These are phyloP conservation scores for Crithidia brevicula DNA, from an alignment of 208 protist genomes.

Conservation along the genomic window DNA sequence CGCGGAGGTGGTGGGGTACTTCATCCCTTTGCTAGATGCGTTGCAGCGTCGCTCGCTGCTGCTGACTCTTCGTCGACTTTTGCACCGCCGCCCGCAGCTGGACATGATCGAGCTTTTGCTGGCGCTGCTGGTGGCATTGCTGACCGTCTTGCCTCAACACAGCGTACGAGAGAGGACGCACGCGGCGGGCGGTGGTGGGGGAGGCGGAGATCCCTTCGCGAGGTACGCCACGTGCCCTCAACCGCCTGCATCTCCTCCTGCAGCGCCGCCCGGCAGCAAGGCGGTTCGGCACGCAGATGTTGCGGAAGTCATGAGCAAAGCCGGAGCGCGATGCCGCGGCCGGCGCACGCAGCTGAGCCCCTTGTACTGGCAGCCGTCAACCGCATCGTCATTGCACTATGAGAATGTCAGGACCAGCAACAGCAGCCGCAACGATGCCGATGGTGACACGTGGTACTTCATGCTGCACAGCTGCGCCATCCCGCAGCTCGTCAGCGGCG, in stretches of 20 bases:
- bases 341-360: conserved; percentile 21
- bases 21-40: conserved; percentile 50
- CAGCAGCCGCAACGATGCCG: not conserved
- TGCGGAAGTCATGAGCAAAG: too few species aligned
- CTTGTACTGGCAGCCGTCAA: conserved; percentile 24
- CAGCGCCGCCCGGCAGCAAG: too few species aligned
- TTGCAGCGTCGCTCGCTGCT: conserved; percentile 63
- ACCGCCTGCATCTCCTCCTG: conserved; percentile 13
- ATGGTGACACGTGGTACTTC: conserved; percentile 28
- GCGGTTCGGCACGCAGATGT: too few species aligned
- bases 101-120: conserved; percentile 40
- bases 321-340: not conserved
- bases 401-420: too few species aligned
- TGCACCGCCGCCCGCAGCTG: conserved; percentile 41
- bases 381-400: not conserved
- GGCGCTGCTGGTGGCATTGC: conserved; percentile 44
- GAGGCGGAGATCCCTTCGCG: conserved; percentile 15
- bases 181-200: too few species aligned
- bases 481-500: conserved; percentile 48
- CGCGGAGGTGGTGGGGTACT: conserved; percentile 54
- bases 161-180: too few species aligned
- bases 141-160: conserved; percentile 26
- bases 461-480: conserved; percentile 32
- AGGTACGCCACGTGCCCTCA: conserved; percentile 38
- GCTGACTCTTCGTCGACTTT: conserved; percentile 40